phyloP scores from a whole-genome alignment of 148 eudicot genomes.

The Chenopodium quinoa region DNA sequence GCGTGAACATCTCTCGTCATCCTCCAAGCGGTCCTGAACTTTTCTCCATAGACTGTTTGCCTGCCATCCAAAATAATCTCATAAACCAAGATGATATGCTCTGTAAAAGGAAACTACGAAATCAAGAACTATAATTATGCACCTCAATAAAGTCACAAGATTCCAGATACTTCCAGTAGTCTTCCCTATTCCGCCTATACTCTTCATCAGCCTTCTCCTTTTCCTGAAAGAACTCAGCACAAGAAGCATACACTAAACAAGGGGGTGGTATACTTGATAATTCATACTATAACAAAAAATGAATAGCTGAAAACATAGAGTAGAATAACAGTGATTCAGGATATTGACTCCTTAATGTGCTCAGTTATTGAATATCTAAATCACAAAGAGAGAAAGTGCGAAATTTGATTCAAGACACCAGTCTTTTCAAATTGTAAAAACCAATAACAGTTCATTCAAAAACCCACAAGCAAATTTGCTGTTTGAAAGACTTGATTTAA shows the following conservation, averaged over 20 bases:
- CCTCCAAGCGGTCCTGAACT: slow-evolving; percentile 95
- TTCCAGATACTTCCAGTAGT: slow-evolving; percentile 79
- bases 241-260: background rate
- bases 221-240: slow-evolving; percentile 50
- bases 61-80: slow-evolving; percentile 32
- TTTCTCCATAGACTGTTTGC: slow-evolving; percentile 90
- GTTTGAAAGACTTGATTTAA: background rate
- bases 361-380: background rate
- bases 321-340: background rate
- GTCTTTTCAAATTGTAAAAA: background rate
- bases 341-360: too few species aligned
- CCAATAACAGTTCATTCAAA: background rate
- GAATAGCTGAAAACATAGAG: background rate
- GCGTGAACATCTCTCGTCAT: slow-evolving; percentile 82
- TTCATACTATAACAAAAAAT: background rate
- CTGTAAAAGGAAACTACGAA: background rate
- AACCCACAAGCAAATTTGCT: background rate
- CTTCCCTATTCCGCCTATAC: slow-evolving; percentile 62
- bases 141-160: slow-evolving; percentile 92
- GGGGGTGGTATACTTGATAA: background rate
- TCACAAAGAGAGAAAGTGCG: background rate
- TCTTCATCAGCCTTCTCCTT: slow-evolving; percentile 91
- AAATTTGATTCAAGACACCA: background rate
- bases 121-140: background rate
- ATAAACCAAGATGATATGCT: background rate